Evolutionary conservation across 208 protist species (phyloP), one percentile per base, ranked within the genome.

Genomic region (Trypanosoma caninum): DNA sequence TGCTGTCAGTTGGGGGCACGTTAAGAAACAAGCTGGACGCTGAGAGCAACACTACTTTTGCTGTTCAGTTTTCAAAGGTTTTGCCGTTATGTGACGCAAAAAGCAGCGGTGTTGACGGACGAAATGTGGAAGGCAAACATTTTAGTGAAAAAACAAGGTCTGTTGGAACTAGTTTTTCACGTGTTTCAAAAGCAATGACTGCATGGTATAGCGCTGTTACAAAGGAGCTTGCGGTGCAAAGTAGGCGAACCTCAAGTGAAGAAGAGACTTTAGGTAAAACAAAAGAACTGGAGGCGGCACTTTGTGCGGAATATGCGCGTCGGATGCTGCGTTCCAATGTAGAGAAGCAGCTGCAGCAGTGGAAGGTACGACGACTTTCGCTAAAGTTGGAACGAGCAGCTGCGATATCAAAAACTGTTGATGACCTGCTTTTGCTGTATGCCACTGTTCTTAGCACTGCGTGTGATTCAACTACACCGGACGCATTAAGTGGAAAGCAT

Each of bases 121-220:
- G n/a, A n/a, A n/a, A n/a, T n/a, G n/a, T n/a, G n/a, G n/a, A n/a
- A n/a, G n/a, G n/a, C n/a, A n/a, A n/a, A n/a, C n/a, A n/a, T n/a
- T n/a, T n/a, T 30, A 31, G 2, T 10, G 42, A 35, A 11, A 40
- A 30, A 45, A 30, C 45, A 47, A 34, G 31, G 18, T 64, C 55
- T 3, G 7, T 46, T 22, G 20, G 23, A n/a, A 50, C 64, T n/a
- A 79, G 59, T 33, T 76, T 76, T 4, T 78, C 74, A 11, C 60
- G 52, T 14, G 69, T 72, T 1, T 87, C 83, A 18, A 65, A 66
- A 11, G 74, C 73, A 33, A 84, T 78, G n/a, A 56, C 78, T 13
- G 71, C 76, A 13, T 78, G 87, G 38, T 83, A 89, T 59, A 81
- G 81, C 16, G 80, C 80, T 33, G 81, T 93, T 45, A 76, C 76